Conservation (phyloP, 306 rosid species). For the Trifolium subterraneum region DNA sequence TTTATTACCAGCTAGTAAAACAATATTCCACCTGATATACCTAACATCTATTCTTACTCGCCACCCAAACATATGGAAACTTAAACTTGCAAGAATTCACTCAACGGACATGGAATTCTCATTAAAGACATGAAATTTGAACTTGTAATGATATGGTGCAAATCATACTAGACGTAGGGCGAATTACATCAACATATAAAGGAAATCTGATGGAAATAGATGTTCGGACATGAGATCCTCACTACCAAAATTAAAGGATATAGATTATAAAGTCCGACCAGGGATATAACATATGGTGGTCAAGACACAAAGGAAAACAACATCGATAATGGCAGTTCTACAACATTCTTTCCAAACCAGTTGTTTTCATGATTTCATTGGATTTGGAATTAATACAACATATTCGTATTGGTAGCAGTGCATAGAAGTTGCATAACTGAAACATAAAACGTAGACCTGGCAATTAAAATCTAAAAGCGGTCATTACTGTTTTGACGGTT, state of each 20-base stretch:
- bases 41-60: constrained; percentile 11
- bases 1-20: constrained; percentile 24
- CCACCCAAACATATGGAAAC: constrained; percentile 11
- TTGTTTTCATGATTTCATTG: constrained; percentile 6
- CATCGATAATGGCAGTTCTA: neutral
- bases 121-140: too few species aligned
- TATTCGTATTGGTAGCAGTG: neutral
- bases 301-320: constrained; percentile 2
- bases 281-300: neutral
- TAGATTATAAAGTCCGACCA: neutral
- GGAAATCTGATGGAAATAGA: neutral
- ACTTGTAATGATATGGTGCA: too few species aligned
- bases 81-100: neutral
- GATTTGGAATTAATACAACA: constrained; percentile 12
- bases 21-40: neutral
- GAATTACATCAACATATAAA: neutral
- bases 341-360: neutral
- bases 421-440: neutral
- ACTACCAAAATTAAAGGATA: constrained; percentile 9
- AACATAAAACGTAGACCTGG: constrained; percentile 12
- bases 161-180: neutral
- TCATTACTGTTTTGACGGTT: neutral
- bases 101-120: too few species aligned
- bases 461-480: neutral
- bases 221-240: constrained; percentile 12